These are phyloP conservation scores for Aureobasidium sp. DNA, from an alignment of 2,329 filamentous ascomycete genomes.

Conservation along the genomic window DNA sequence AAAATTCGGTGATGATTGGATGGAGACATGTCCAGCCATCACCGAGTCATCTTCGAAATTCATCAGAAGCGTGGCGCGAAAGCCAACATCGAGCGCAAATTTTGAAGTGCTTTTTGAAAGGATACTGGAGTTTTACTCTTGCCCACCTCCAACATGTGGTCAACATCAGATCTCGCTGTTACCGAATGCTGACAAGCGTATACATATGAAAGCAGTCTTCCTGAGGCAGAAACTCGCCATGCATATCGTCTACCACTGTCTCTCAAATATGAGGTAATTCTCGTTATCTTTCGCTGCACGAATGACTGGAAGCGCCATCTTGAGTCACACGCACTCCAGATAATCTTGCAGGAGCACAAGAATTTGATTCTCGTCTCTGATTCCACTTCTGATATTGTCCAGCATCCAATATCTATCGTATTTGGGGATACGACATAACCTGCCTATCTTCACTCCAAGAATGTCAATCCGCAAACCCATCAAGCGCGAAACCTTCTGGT, in stretches of 20 bases:
- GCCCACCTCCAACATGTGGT: background rate
- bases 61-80: no score
- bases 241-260: background rate
- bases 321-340: background rate
- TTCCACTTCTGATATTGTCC: background rate
- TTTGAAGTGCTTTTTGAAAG: no score
- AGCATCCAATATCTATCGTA: background rate
- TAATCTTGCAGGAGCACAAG: background rate
- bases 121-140: no score
- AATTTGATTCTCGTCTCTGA: background rate
- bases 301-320: background rate
- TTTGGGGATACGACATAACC: background rate
- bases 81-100: no score
- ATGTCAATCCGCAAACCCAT: background rate
- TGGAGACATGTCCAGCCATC: background rate
- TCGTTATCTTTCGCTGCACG: background rate
- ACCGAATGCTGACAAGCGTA: background rate
- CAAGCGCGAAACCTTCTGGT: background rate
- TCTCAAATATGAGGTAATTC: background rate
- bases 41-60: background rate
- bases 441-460: background rate
- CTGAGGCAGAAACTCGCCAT: background rate
- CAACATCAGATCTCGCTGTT: background rate
- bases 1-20: background rate
- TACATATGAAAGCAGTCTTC: background rate